These are phyloP conservation scores for Brassica rapa DNA, from an alignment of 345 rosid species.

Conservation along the genomic window DNA sequence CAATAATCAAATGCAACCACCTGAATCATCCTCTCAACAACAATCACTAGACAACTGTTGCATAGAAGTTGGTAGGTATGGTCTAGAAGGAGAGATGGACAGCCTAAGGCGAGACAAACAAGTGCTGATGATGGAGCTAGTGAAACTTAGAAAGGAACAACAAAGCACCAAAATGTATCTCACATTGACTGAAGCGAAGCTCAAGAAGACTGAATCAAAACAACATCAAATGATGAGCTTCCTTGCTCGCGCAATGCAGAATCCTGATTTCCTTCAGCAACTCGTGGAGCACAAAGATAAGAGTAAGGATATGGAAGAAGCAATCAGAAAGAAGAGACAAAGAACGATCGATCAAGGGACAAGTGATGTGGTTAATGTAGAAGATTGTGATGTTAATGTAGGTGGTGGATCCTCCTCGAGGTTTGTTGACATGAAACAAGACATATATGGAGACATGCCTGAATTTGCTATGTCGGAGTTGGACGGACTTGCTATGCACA, in stretches of 20 bases:
- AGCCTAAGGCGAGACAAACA: conserved; percentile 64
- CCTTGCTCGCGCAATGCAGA: conserved; percentile 69
- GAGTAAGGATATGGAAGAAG: conserved; percentile 59
- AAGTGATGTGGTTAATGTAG: conserved; percentile 34
- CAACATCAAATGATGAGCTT: conserved; percentile 75
- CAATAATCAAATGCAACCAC: conserved; percentile 33
- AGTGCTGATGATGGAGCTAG: conserved; percentile 60
- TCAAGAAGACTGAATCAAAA: conserved; percentile 57
- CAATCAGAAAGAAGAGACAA: conserved; percentile 55
- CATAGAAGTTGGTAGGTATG: conserved; percentile 69
- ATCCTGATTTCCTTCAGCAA: conserved; percentile 63
- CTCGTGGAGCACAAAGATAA: conserved; percentile 51
- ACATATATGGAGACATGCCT: conserved; percentile 45
- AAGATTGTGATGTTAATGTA: conserved; percentile 12
- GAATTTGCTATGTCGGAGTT: conserved; percentile 50
- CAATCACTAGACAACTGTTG: conserved; percentile 52
- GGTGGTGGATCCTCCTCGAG: conserved; percentile 14
- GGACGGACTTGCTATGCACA: conserved; percentile 50
- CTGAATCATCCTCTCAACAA: conserved; percentile 44
- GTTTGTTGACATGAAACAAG: conserved; percentile 43
- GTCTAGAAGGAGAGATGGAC: conserved; percentile 61
- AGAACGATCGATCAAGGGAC: conserved; percentile 51
- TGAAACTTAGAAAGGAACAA: conserved; percentile 66
- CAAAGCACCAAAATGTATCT: conserved; percentile 56
- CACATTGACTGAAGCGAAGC: conserved; percentile 52